These are phyloP conservation scores for Emmonsiellopsis sp. DNA, from an alignment of 2,329 filamentous ascomycete species.

Conservation along the genomic window DNA sequence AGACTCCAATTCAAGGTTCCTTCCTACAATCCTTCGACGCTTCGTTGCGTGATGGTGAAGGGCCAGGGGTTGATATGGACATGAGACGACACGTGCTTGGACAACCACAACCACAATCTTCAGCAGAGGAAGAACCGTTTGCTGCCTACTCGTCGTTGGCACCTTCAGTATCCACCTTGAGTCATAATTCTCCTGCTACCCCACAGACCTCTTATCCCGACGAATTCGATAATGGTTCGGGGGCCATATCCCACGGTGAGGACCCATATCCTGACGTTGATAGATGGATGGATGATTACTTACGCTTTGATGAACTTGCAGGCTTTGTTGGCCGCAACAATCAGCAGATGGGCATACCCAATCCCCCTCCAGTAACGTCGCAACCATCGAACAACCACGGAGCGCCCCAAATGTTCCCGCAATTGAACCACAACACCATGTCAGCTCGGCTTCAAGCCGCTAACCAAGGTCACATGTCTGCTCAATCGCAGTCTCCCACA, in stretches of 20 bases:
- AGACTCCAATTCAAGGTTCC: constrained; percentile 44
- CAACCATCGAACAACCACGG: constrained; percentile 42
- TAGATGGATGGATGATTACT: constrained; percentile 54
- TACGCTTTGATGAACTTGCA: constrained; percentile 50
- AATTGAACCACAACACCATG: constrained; percentile 52
- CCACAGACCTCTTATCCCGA: constrained; percentile 46
- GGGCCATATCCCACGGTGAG: constrained; percentile 47
- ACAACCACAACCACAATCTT: constrained; percentile 29
- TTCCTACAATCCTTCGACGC: constrained; percentile 38
- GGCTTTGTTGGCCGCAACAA: constrained; percentile 40
- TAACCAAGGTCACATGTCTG: constrained; percentile 61
- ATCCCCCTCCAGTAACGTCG: constrained; percentile 32
- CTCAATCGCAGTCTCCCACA: constrained; percentile 48
- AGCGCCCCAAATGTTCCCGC: constrained; percentile 31
- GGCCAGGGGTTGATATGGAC: constrained; percentile 45
- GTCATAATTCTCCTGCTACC: constrained; percentile 52
- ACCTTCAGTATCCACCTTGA: constrained; percentile 51
- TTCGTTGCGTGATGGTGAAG: constrained; percentile 30
- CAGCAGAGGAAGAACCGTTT: constrained; percentile 41
- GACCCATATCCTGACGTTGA: constrained; percentile 26
- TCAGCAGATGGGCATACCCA: constrained; percentile 36
- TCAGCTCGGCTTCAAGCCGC: constrained; percentile 69
- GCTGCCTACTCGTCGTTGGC: constrained; percentile 42
- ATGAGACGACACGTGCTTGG: constrained; percentile 51
- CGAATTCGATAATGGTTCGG: constrained; percentile 42